Evolutionary conservation across 2,329 filamentous ascomycete genomes (phyloP).

Genomic region (Cladorrhinum sp.): DNA sequence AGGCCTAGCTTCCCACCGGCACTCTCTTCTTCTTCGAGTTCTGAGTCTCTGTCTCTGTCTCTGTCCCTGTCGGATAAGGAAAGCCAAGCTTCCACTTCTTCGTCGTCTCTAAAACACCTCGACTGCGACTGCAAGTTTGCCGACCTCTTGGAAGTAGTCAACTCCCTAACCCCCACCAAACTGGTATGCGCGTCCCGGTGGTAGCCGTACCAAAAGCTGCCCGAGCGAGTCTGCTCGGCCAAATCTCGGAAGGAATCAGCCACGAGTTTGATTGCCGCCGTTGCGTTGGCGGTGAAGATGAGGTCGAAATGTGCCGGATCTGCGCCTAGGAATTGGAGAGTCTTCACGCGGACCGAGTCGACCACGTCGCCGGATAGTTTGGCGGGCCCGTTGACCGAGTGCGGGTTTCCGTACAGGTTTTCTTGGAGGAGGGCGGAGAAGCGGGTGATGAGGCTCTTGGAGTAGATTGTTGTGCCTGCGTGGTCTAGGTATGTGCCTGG

Average conservation of each 20-base stretch:
- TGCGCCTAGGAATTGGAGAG: conserved; percentile 57
- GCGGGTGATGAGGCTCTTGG: conserved; percentile 53
- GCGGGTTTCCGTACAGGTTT: conserved; percentile 65
- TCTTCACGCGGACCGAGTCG: conserved; percentile 51
- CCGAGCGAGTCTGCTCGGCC: conserved; percentile 43
- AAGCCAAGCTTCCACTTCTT: conserved; percentile 46
- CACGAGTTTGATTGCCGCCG: conserved; percentile 60
- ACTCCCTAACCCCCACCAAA: conserved; percentile 66
- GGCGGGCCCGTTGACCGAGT: conserved; percentile 60
- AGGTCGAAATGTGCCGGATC: conserved; percentile 58
- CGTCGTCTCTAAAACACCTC: conserved; percentile 60
- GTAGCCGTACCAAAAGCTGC: conserved; percentile 56
- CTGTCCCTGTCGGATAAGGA: too few species aligned
- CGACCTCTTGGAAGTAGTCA: conserved; percentile 55
- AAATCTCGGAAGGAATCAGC: conserved; percentile 55
- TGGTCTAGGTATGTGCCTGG: conserved; percentile 56
- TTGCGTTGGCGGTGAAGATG: conserved; percentile 60
- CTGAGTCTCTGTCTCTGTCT: too few species aligned
- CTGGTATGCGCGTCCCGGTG: conserved; percentile 62
- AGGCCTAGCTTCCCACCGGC: conserved; percentile 39
- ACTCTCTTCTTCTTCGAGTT: too few species aligned
- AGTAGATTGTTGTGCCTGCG: conserved; percentile 55
- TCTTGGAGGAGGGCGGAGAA: conserved; percentile 54
- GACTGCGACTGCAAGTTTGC: too few species aligned
- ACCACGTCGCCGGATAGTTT: conserved; percentile 55